Evolutionary conservation across 176 grass and related monocot genomes (phyloP), one percentile per base, ranked within the genome.

Genomic region (Carex myosuroides): DNA sequence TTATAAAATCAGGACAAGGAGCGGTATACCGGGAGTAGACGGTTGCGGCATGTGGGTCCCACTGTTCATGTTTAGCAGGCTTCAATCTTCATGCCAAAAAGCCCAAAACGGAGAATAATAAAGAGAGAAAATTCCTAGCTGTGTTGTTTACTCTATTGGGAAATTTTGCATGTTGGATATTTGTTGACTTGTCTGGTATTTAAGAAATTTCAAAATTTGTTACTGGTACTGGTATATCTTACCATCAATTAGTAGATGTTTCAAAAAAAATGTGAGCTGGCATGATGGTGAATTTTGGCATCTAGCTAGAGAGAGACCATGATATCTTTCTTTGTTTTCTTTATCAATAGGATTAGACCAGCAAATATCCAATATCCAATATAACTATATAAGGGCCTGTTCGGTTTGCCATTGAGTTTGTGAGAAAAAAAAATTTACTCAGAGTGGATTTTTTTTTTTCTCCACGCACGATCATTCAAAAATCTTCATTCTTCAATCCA

Each of bases 331-430:
- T 4, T 39, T 29, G 44, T 22, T 73, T 13, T 48, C 1, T 44
- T 73, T 53, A 16, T 75, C 3, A 53, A 52, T 29, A 29, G 29
- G 1, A 26, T 26, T 75, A 53, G 44, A 52, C 8, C 71, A 26
- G 6, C 21, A 73, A 73, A 42, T 52, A 56, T 77, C 50, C 18
- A 50, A 50, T 77, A 77, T 77, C 73, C 73, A 77, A 77, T 57
- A 33, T 2, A 55, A 26, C 26, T 26, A 26, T 26, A 26, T 26
- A 26, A 26, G 26, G 0, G 26, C 26, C 26, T 26, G 0, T 26
- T 24, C 22, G 22, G 22, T 0, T 24, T 24, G 22, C 0, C 22
- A 24, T 0, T 26, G 26, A 1, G 26, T 1, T 0, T 0, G 26
- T 26, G 26, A 0, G 1, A 26, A 26, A 26, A 26, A 26, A 26